Conservation (phyloP, 495 filamentous ascomycete species). For the Talaromyces liani region DNA sequence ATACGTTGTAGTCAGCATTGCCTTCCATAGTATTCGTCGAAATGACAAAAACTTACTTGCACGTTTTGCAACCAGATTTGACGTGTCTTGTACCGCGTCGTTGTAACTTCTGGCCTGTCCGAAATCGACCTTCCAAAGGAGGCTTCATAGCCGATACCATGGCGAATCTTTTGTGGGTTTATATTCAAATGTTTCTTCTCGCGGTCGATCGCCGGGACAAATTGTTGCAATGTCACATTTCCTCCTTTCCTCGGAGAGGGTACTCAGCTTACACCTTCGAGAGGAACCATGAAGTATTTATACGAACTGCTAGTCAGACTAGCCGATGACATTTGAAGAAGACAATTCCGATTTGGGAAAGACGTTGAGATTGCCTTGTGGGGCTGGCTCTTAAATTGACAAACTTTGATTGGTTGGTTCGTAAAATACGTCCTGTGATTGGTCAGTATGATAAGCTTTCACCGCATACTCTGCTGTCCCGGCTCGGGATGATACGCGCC, state of each 20-base stretch:
- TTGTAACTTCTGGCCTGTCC: neutral
- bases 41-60: neutral
- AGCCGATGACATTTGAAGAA: neutral
- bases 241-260: neutral
- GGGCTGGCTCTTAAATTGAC: neutral
- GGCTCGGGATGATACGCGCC: neutral
- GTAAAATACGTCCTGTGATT: neutral
- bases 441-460: neutral
- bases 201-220: neutral
- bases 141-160: neutral
- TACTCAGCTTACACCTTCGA: neutral
- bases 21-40: neutral
- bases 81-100: neutral
- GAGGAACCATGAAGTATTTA: neutral
- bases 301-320: neutral
- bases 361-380: neutral
- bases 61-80: neutral
- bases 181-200: neutral
- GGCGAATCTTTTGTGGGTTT: neutral
- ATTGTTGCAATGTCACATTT: neutral
- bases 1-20: neutral
- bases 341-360: neutral
- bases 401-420: neutral
- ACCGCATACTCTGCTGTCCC: neutral
- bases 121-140: neutral